These are phyloP conservation scores for Rhizoclosmatium sp. DNA, from an alignment of 192 early-diverging fungal species.

Conservation along the genomic window DNA sequence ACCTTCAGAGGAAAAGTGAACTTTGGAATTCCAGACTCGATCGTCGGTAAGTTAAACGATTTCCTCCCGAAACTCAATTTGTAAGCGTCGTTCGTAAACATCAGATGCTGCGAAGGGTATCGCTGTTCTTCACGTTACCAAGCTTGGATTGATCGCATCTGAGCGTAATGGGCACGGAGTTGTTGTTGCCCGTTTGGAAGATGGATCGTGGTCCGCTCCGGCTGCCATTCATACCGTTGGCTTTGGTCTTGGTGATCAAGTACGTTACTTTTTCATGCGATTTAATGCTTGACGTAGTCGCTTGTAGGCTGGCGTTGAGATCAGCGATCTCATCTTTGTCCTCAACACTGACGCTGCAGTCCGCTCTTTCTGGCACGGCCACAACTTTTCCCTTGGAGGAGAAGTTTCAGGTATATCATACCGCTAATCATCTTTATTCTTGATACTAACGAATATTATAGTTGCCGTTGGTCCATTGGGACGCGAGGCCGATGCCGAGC, in stretches of 20 bases:
- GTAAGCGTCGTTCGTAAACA: too few species aligned
- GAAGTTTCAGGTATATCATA: too few species aligned
- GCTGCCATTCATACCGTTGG: not conserved
- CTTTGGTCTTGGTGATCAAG: not conserved
- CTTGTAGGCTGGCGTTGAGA: conserved; percentile 43
- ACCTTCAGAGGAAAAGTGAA: too few species aligned
- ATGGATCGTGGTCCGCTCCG: conserved; percentile 42
- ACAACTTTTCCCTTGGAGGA: conserved; percentile 89
- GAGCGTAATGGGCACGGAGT: conserved; percentile 42
- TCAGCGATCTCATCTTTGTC: conserved; percentile 58
- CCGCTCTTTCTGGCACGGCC: conserved; percentile 81
- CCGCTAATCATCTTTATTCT: too few species aligned
- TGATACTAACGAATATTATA: conserved; percentile 47
- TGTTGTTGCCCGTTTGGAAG: conserved; percentile 64
- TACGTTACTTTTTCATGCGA: too few species aligned
- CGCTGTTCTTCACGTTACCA: not conserved
- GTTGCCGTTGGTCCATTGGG: conserved; percentile 74
- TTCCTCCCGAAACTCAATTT: too few species aligned
- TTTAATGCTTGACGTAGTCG: too few species aligned
- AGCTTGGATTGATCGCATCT: not conserved
- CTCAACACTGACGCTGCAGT: conserved; percentile 58
- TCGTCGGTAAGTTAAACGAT: too few species aligned
- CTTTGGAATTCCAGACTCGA: too few species aligned
- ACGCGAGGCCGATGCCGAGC: not conserved
- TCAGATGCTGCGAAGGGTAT: not conserved